A percentile compares a stretch with the other conserved stretches of the same genome.
phyloP scores from a whole-genome alignment of 768 basidiomycete genomes.

The Mycena epipterygia region DNA sequence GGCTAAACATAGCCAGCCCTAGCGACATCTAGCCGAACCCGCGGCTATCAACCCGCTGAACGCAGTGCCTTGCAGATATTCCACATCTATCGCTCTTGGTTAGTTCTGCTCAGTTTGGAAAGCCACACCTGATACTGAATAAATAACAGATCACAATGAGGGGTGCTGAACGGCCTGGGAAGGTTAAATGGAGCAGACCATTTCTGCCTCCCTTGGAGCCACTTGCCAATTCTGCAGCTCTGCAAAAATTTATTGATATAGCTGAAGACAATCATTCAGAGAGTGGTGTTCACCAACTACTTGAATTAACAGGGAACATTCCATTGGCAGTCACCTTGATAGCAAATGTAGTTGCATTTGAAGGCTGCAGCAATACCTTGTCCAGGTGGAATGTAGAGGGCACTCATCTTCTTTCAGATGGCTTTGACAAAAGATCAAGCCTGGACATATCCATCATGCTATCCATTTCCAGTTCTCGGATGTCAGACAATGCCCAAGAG shows the following conservation, averaged over 20 bases:
- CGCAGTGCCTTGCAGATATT: not conserved
- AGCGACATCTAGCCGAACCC: too few relatives aligned
- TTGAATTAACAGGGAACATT: not conserved
- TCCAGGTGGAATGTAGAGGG: not conserved
- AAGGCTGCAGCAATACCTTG: not conserved
- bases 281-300: not conserved
- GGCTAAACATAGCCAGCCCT: too few relatives aligned
- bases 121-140: too few relatives aligned
- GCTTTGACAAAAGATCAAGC: not conserved
- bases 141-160: constrained; percentile 14
- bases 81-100: not conserved
- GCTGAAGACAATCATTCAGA: not conserved
- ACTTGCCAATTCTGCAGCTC: not conserved
- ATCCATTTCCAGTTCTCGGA: not conserved
- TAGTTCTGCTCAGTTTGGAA: too few relatives aligned
- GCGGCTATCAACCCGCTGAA: too few relatives aligned
- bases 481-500: not conserved
- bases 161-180: constrained; percentile 8
- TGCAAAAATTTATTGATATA: constrained; percentile 5
- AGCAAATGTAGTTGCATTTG: not conserved
- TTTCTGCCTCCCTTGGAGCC: not conserved
- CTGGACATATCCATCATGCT: constrained; percentile 18
- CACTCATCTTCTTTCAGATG: constrained; percentile 2
- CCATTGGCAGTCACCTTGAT: constrained; percentile 1
- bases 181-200: constrained; percentile 11